Percentiles rank a stretch among this genome's conserved stretches.
Conservation (phyloP, 306 rosid species). For the Phaseolus lunatus region DNA sequence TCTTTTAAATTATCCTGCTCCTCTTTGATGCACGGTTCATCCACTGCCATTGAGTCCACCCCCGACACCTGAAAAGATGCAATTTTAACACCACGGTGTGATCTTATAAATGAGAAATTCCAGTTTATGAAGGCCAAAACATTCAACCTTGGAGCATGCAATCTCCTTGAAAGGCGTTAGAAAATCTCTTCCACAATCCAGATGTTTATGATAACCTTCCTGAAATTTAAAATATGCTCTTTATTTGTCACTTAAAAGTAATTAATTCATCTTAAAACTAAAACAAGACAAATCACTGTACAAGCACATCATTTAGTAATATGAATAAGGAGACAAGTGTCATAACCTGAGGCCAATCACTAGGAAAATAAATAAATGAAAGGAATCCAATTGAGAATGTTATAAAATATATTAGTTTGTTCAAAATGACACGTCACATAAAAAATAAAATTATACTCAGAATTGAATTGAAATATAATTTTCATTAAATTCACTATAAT, state of each 20-base stretch:
- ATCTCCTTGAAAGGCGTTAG: slow-evolving; percentile 39
- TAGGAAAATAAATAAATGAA: slow-evolving; percentile 26
- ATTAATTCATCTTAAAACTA: slow-evolving; percentile 1
- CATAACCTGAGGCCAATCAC: neutral
- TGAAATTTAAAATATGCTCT: slow-evolving; percentile 30
- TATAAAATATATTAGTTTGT: slow-evolving; percentile 8
- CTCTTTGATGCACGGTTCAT: slow-evolving; percentile 47
- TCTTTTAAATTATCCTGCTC: slow-evolving; percentile 45
- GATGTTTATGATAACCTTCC: slow-evolving; percentile 44
- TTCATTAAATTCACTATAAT: slow-evolving; percentile 12
- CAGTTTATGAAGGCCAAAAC: slow-evolving; percentile 17
- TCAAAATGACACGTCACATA: neutral
- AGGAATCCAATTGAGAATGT: neutral
- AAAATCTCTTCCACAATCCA: slow-evolving; percentile 40
- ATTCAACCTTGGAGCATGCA: slow-evolving; percentile 48
- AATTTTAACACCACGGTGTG: slow-evolving; percentile 28
- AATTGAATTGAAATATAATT: slow-evolving; percentile 12
- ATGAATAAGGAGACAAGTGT: slow-evolving; percentile 5
- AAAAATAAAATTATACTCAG: slow-evolving; percentile 13
- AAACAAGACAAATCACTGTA: neutral
- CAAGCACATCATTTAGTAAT: slow-evolving; percentile 5
- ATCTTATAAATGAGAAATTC: slow-evolving; percentile 7
- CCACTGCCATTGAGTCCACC: slow-evolving; percentile 45
- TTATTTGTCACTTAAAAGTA: slow-evolving; percentile 23
- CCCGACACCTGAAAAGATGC: slow-evolving; percentile 43